phyloP scores from a whole-genome alignment of 139 green algal genomes.

The Chlamydomonas sp. region DNA sequence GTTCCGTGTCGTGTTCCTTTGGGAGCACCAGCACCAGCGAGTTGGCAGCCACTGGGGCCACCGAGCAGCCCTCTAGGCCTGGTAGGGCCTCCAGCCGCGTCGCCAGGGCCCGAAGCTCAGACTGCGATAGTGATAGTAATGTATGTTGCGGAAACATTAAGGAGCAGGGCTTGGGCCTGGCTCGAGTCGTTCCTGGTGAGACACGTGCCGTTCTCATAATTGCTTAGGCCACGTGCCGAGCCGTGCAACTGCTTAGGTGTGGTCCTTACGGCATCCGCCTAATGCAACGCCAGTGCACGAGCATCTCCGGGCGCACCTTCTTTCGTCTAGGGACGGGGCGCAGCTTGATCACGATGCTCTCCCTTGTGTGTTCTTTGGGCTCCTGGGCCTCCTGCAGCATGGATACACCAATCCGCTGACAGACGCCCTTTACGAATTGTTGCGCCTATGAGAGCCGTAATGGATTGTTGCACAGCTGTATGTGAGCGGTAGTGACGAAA shows the following conservation, averaged over 20 bases:
- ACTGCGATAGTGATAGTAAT: neutral
- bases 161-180: neutral
- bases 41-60: neutral
- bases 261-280: no score
- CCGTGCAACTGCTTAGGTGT: no score
- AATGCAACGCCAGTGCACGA: no score
- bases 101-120: neutral
- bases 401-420: neutral
- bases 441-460: no score
- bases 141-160: neutral
- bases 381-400: neutral
- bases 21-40: constrained; percentile 2
- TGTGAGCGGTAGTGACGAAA: no score
- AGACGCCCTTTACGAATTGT: neutral
- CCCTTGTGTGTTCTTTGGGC: no score
- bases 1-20: neutral
- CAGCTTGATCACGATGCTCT: constrained; percentile 15
- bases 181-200: neutral
- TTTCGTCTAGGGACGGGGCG: neutral
- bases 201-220: neutral
- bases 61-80: neutral
- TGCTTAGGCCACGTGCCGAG: no score
- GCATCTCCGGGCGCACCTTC: neutral
- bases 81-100: neutral
- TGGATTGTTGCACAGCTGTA: no score